phyloP scores from a whole-genome alignment of 257 asterid species.

The Solanum gandarillasii region DNA sequence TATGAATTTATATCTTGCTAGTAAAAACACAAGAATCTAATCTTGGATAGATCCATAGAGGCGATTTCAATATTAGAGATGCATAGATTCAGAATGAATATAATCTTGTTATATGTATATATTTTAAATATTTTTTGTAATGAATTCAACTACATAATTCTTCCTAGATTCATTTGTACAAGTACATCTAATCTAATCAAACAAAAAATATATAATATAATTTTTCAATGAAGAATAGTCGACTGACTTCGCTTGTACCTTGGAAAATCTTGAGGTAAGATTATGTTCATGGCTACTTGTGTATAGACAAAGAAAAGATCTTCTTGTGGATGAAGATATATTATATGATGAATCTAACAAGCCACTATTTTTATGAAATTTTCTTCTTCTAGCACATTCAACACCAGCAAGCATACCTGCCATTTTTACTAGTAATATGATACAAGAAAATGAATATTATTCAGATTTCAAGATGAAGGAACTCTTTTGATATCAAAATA shows the following conservation, averaged over 20 bases:
- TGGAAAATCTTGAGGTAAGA: slow-evolving; percentile 9
- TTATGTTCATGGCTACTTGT: slow-evolving; percentile 22
- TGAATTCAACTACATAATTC: not conserved
- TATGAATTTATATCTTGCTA: not conserved
- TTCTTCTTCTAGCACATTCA: slow-evolving; percentile 53
- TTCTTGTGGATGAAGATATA: slow-evolving; percentile 16
- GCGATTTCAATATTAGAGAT: not conserved
- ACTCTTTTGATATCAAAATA: not conserved
- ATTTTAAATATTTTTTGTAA: no score
- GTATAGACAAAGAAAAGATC: slow-evolving; percentile 36
- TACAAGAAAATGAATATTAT: not conserved
- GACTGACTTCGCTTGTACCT: slow-evolving; percentile 1
- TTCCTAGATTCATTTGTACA: not conserved
- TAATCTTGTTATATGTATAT: not conserved
- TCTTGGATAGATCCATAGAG: not conserved
- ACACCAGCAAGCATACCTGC: slow-evolving; percentile 69
- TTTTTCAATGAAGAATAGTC: not conserved
- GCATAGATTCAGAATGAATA: no score
- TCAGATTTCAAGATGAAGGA: not conserved
- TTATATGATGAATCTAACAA: slow-evolving; percentile 8
- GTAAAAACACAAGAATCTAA: not conserved
- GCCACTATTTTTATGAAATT: slow-evolving; percentile 30
- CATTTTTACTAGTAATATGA: slow-evolving; percentile 3
- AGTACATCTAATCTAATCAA: not conserved
- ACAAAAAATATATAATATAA: not conserved